These are phyloP conservation scores for Ampelocalamus luodianensis DNA, from an alignment of 176 grass and related monocot genomes.

Conservation along the genomic window DNA sequence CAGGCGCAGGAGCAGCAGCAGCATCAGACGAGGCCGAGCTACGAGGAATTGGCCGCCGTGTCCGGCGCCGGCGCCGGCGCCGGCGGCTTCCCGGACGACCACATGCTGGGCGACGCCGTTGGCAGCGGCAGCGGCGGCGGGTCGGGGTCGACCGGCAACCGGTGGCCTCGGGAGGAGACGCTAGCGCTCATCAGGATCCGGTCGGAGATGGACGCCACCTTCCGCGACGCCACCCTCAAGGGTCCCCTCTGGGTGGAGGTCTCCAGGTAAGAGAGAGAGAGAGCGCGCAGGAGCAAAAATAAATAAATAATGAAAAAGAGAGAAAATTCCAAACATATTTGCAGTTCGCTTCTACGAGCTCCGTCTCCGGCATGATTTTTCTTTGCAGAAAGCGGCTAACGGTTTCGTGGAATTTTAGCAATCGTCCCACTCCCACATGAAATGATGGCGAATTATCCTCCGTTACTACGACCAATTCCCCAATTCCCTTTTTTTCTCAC, in stretches of 20 bases:
- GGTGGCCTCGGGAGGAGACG: conserved; percentile 95
- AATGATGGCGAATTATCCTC: conserved; percentile 55
- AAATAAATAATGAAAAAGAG: not conserved
- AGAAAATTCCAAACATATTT: conserved; percentile 30
- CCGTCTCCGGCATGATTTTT: conserved; percentile 31
- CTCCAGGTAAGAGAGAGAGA: conserved; percentile 60
- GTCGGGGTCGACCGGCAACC: conserved; percentile 59
- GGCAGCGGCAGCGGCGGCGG: conserved; percentile 19
- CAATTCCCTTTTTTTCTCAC: conserved; percentile 16
- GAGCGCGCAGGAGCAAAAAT: not conserved
- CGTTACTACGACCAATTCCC: not conserved
- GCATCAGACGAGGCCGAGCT: conserved; percentile 24
- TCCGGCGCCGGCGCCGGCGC: not conserved
- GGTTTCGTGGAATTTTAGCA: conserved; percentile 63
- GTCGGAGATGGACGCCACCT: conserved; percentile 93
- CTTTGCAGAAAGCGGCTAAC: conserved; percentile 40
- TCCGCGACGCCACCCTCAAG: conserved; percentile 96
- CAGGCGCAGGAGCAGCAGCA: not conserved
- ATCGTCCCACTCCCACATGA: conserved; percentile 61
- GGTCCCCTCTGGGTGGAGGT: conserved; percentile 90
- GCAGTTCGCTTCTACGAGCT: not conserved
- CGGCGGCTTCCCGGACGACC: conserved; percentile 49
- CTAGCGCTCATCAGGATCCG: conserved; percentile 94
- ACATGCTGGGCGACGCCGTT: conserved; percentile 37
- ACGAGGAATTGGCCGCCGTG: conserved; percentile 38